These are phyloP conservation scores for Debaryomyces sp. DNA, from an alignment of 1,139 yeast genomes.

Conservation along the genomic window DNA sequence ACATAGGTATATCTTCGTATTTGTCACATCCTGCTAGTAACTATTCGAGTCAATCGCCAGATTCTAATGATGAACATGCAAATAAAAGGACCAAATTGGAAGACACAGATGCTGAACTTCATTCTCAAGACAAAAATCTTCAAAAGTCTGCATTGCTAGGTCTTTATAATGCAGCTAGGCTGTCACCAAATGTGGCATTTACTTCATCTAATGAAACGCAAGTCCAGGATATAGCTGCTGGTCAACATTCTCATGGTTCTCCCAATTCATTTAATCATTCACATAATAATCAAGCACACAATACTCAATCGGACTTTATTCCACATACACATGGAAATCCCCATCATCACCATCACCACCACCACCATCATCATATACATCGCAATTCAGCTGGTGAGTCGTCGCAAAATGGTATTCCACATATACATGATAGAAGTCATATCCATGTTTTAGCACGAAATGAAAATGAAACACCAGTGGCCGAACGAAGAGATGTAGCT, in stretches of 20 bases:
- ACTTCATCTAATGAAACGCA: constrained; percentile 6
- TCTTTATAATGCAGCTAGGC: not conserved
- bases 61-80: constrained; percentile 3
- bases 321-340: constrained; percentile 17
- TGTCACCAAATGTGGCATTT: not conserved
- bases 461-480: not conserved
- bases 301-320: not conserved
- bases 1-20: constrained; percentile 21
- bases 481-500: not conserved
- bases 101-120: constrained; percentile 9
- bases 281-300: not conserved
- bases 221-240: not conserved
- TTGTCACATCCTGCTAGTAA: not conserved
- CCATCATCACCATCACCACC: constrained; percentile 15
- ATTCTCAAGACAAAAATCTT: not conserved
- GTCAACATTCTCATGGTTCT: not conserved
- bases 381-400: constrained; percentile 5
- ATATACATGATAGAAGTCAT: constrained; percentile 1
- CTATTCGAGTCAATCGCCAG: not conserved
- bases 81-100: constrained; percentile 9
- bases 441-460: not conserved
- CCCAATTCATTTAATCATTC: not conserved
- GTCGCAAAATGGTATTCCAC: constrained; percentile 2
- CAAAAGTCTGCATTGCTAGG: constrained; percentile 9
- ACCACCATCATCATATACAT: constrained; percentile 15